Evolutionary conservation across 345 rosid species (phyloP), one percentile per base, ranked within the genome.

Genomic region (Bruguiera gymnorhiza): DNA sequence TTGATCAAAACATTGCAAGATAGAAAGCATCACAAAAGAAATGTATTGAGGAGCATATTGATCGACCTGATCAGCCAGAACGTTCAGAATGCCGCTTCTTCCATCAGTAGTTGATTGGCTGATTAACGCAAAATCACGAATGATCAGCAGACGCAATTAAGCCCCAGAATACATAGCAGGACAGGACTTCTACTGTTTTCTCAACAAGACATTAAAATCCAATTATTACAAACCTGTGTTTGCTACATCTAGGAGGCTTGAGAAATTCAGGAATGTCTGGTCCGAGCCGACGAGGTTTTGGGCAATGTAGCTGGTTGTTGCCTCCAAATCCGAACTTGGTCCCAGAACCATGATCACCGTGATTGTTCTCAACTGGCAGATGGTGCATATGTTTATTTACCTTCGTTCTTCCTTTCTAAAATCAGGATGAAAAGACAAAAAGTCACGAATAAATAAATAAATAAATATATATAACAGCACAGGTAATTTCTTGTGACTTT

Each of bases 231-330:
- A 8, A 76, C 80, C 78, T 77, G 83, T 88, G 93, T 13, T 86
- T 74, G 81, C 70, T 68, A 63, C 96, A 87, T 43, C 76, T 72
- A 56, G 72, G 81, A 59, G 88, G 89, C 66, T 74, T 83, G 75
- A 92, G 86, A 66, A 88, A 78, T 56, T 90, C 95, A 6, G 89
- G 91, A n/a, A 81, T 24, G 63, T 81, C 56, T 11, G 85, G 65
- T 60, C 77, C 80, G 29, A 75, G 67, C 29, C 90, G 88, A 15
- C 91, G 96, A 66, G 96, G 96, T 77, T 85, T 88, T 0, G 96
- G 95, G 57, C 96, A 90, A 39, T 83, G 77, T n/a, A 85, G 83
- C 50, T 71, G 68, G 20, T 29, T 64, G 23, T 63, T 60, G 63
- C 36, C 64, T 36, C 70, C 70, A 46, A 63, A 34, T 15, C 43